Base-by-base conservation (phyloP, 2,329 filamentous ascomycete genomes). In the Hansfordia pulvinata region DNA sequence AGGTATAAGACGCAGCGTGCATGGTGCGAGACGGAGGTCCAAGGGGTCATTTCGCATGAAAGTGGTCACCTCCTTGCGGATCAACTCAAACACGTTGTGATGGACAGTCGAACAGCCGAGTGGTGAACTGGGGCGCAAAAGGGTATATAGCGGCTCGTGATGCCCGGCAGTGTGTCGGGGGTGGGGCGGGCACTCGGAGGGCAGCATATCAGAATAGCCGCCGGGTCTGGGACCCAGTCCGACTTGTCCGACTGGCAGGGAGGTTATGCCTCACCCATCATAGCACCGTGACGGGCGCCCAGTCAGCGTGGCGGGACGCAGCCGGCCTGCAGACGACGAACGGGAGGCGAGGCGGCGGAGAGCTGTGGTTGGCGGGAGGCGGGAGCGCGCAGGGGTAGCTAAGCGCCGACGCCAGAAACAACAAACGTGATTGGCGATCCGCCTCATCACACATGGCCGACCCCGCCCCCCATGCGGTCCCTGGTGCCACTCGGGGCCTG, bases 101-200 rank as follows among this genome's bases (percentile, higher is more conserved):
- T 52, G 45, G 54, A 54, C 50, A 60, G 54, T 45, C 46, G 50
- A 55, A 54, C 55, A 55, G 52, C 50, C 49, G 46, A 40, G 47
- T 46, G 45, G 49, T 44, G 40, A 47, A 47, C 49, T 51, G 53
- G 55, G 56, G 52, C 50, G 46, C 44, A 46, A 54, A 54, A 52
- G 53, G 56, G 64, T 68, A 68, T 67, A 66, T 68, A 66, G 62
- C 61, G 61, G 58, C 54, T 63, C 58, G 50, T 64, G 60, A 64
- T 50, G 53, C 50, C 50, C 46, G 46, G 43, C 43, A 47, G 44
- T 57, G 56, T 52, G 44, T 54, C 50, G 46, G n/a, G n/a, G n/a
- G n/a, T 46, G 42, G 47, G 44, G 36, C 37, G 26, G 29, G 30
- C 39, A 32, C 31, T 29, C 32, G 41, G 37, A 42, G 37, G 32